phyloP scores from a whole-genome alignment of 305 asterid species.

The Solanum chacoense region DNA sequence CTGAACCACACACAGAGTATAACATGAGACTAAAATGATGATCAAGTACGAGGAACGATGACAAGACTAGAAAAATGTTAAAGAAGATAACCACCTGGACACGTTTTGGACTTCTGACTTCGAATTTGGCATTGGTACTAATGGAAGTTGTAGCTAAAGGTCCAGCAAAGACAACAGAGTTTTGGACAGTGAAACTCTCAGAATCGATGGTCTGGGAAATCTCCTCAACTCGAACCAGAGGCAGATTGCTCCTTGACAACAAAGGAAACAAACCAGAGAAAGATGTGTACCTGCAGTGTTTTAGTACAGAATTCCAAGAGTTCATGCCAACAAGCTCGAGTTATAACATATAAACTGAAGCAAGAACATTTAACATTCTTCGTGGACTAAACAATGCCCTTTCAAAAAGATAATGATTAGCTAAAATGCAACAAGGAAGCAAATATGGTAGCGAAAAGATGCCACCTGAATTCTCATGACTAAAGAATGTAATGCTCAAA shows the following conservation, averaged over 20 bases:
- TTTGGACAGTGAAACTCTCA: conserved; percentile 53
- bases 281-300: conserved; percentile 57
- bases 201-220: conserved; percentile 86
- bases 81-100: conserved; percentile 50
- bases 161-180: conserved; percentile 61
- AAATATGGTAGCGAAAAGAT: neutral
- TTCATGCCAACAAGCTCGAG: neutral
- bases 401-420: neutral
- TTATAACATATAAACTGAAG: neutral
- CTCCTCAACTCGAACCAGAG: conserved; percentile 66
- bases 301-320: neutral
- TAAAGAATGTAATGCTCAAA: neutral
- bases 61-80: neutral
- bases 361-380: neutral
- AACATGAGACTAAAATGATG: neutral
- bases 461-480: neutral
- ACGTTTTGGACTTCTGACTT: conserved; percentile 89
- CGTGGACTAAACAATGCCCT: neutral
- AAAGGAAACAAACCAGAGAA: conserved; percentile 67
- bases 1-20: conserved; percentile 24
- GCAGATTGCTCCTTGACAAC: conserved; percentile 51
- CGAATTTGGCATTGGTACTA: conserved; percentile 76
- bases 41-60: neutral
- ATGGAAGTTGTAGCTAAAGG: conserved; percentile 74
- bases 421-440: neutral